Conservation (phyloP, 371 early-diverging fungal species). For the Fennellomyces sp. region DNA sequence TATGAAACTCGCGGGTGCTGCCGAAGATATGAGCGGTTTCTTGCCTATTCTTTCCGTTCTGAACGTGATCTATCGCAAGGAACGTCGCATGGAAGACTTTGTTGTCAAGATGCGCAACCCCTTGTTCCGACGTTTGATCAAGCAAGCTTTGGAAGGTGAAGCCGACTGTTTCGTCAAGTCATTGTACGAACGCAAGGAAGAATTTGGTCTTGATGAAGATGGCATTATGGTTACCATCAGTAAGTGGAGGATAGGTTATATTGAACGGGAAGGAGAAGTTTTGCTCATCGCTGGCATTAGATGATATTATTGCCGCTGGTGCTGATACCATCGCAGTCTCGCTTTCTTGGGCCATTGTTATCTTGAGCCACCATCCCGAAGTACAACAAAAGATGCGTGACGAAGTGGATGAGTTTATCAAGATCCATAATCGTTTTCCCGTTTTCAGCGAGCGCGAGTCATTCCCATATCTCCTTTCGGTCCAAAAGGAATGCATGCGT, state of each 20-base stretch:
- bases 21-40: slow-evolving; percentile 21
- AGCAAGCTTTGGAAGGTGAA: slow-evolving; percentile 8
- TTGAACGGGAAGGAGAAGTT: background rate
- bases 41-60: slow-evolving; percentile 15
- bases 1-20: slow-evolving; percentile 13
- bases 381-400: slow-evolving; percentile 17
- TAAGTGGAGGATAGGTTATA: slow-evolving; percentile 5
- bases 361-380: slow-evolving; percentile 20
- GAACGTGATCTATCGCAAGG: slow-evolving; percentile 12
- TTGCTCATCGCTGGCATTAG: background rate
- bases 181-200: slow-evolving; percentile 20
- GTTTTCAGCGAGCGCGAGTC: slow-evolving; percentile 18
- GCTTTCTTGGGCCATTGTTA: slow-evolving; percentile 15
- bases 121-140: slow-evolving; percentile 12
- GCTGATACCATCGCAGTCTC: slow-evolving; percentile 23
- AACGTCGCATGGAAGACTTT: slow-evolving; percentile 4
- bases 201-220: slow-evolving; percentile 22
- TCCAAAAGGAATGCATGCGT: slow-evolving; percentile 29
- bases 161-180: slow-evolving; percentile 20
- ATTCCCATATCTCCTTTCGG: slow-evolving; percentile 19
- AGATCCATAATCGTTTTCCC: slow-evolving; percentile 14
- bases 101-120: slow-evolving; percentile 11
- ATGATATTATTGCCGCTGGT: slow-evolving; percentile 26
- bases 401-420: slow-evolving; percentile 18
- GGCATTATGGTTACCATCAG: slow-evolving; percentile 19